Conservation (phyloP, 2,329 filamentous ascomycete species). For the Fusarium sp. region DNA sequence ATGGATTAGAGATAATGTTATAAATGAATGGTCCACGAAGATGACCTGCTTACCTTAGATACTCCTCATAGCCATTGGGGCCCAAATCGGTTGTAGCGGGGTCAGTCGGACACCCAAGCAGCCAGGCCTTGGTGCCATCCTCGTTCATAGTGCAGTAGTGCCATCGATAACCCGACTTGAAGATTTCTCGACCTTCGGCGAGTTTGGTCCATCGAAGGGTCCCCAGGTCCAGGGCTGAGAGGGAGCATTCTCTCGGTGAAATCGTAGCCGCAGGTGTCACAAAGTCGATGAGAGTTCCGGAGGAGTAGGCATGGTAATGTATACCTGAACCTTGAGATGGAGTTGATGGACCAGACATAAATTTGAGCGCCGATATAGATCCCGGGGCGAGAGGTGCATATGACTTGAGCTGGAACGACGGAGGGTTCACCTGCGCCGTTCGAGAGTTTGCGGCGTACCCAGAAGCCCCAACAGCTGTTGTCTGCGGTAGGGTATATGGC, state of each 20-base stretch:
- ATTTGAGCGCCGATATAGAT: slow-evolving; percentile 89
- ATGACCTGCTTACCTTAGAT: slow-evolving; percentile 69
- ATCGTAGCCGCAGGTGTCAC: slow-evolving; percentile 92
- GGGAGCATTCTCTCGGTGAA: slow-evolving; percentile 85
- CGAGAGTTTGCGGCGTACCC: slow-evolving; percentile 77
- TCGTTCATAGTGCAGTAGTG: slow-evolving; percentile 98
- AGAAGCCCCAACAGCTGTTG: slow-evolving; percentile 67
- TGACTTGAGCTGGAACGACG: slow-evolving; percentile 73
- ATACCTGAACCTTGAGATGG: slow-evolving; percentile 91
- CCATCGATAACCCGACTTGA: slow-evolving; percentile 93
- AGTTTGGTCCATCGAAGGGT: slow-evolving; percentile 94
- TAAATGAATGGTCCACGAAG: no score
- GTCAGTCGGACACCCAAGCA: slow-evolving; percentile 91
- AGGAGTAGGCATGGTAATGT: slow-evolving; percentile 96
- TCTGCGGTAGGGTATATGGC: slow-evolving; percentile 62
- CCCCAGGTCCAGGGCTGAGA: slow-evolving; percentile 89
- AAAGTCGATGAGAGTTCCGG: slow-evolving; percentile 92
- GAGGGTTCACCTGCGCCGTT: slow-evolving; percentile 74
- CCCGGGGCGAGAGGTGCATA: slow-evolving; percentile 91
- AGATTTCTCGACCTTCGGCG: slow-evolving; percentile 93
- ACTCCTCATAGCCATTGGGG: slow-evolving; percentile 84
- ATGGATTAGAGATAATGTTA: slow-evolving; percentile 31
- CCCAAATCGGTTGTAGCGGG: slow-evolving; percentile 72
- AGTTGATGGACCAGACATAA: slow-evolving; percentile 82
- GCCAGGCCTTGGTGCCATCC: slow-evolving; percentile 95